phyloP scores from a whole-genome alignment of 2,329 filamentous ascomycete genomes.

The Colletotrichum incanum region DNA sequence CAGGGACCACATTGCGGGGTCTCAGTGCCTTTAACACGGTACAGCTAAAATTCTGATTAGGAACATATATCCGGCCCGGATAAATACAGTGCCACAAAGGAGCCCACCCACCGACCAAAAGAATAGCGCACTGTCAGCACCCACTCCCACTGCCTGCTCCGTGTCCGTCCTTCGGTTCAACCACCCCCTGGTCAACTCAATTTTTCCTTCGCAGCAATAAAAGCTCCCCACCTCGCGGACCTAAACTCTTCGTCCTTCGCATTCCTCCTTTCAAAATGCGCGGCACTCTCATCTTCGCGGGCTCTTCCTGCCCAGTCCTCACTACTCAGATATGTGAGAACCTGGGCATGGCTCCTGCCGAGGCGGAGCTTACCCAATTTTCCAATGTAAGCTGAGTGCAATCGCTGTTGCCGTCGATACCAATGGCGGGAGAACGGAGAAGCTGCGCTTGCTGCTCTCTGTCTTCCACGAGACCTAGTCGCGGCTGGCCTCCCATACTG shows the following conservation, averaged over 20 bases:
- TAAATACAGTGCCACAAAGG: slow-evolving; percentile 25
- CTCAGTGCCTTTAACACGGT: slow-evolving; percentile 22
- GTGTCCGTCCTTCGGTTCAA: slow-evolving; percentile 22
- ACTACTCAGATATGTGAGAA: slow-evolving; percentile 78
- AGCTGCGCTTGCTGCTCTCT: not conserved
- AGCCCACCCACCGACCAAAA: not conserved
- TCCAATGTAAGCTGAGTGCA: slow-evolving; percentile 72
- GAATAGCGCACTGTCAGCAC: slow-evolving; percentile 15
- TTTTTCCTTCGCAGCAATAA: slow-evolving; percentile 43
- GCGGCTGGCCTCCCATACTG: slow-evolving; percentile 29
- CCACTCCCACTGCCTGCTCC: slow-evolving; percentile 8
- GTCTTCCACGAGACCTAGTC: slow-evolving; percentile 7
- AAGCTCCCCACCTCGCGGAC: slow-evolving; percentile 48
- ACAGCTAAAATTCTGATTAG: not conserved
- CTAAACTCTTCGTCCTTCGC: slow-evolving; percentile 46
- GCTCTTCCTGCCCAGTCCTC: slow-evolving; percentile 77
- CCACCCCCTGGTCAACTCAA: slow-evolving; percentile 35
- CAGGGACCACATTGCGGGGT: slow-evolving; percentile 15
- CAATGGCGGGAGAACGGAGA: slow-evolving; percentile 16
- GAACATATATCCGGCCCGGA: slow-evolving; percentile 9
- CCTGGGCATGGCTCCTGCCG: slow-evolving; percentile 75
- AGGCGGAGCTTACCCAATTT: slow-evolving; percentile 78
- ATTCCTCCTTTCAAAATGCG: slow-evolving; percentile 64
- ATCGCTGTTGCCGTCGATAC: slow-evolving; percentile 34
- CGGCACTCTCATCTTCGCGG: slow-evolving; percentile 78